A percentile compares a stretch with the other conserved stretches of the same genome.
Evolutionary conservation across 2,329 filamentous ascomycete species (phyloP).

Genomic region (Lomentospora prolificans): DNA sequence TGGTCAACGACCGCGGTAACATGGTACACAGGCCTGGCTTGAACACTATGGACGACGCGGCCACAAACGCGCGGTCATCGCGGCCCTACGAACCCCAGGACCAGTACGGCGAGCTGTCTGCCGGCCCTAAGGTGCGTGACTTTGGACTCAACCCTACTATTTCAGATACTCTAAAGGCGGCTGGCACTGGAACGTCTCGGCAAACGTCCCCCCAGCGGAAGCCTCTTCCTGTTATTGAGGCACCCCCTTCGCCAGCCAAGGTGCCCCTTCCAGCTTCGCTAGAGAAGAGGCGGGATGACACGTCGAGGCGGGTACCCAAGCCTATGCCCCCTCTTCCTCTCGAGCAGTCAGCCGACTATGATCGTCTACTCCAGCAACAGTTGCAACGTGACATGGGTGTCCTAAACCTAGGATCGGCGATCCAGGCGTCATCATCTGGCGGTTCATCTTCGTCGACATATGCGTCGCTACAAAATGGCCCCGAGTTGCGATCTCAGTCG

Average conservation of each 20-base stretch:
- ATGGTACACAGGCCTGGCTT: slow-evolving; percentile 46
- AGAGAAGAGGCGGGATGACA: slow-evolving; percentile 27
- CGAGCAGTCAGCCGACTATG: slow-evolving; percentile 47
- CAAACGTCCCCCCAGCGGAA: slow-evolving; percentile 52
- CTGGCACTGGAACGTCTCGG: slow-evolving; percentile 37
- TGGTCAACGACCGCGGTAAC: slow-evolving; percentile 58
- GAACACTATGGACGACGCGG: slow-evolving; percentile 68
- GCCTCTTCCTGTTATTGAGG: slow-evolving; percentile 31
- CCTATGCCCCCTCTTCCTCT: not conserved
- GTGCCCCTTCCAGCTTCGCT: slow-evolving; percentile 52
- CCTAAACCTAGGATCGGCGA: slow-evolving; percentile 37
- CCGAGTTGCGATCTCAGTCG: slow-evolving; percentile 20
- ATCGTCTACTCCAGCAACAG: slow-evolving; percentile 50
- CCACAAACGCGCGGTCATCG: slow-evolving; percentile 63
- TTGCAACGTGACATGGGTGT: slow-evolving; percentile 52
- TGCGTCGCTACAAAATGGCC: slow-evolving; percentile 20
- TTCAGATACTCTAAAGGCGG: slow-evolving; percentile 45
- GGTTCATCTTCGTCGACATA: slow-evolving; percentile 18
- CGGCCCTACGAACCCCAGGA: slow-evolving; percentile 37
- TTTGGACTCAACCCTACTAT: slow-evolving; percentile 30
- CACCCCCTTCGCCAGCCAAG: slow-evolving; percentile 44
- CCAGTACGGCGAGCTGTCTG: slow-evolving; percentile 42
- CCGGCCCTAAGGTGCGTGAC: slow-evolving; percentile 42
- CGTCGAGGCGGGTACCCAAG: slow-evolving; percentile 12
- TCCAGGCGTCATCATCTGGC: slow-evolving; percentile 14